Conservation (phyloP, 306 rosid genomes). For the Alnus rubra region DNA sequence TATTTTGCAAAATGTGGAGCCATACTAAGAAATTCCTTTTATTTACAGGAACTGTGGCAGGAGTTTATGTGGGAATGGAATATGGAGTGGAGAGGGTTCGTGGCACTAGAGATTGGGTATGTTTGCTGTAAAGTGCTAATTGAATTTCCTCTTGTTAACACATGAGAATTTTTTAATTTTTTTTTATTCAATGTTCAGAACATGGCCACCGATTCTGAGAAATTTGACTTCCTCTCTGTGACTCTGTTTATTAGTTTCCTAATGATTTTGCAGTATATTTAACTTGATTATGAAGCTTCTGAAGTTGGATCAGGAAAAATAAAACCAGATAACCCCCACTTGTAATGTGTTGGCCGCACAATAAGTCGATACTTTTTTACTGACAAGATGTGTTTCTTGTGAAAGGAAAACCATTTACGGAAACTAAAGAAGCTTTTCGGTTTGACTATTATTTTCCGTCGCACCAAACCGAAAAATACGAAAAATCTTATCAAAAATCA, state of each 20-base stretch:
- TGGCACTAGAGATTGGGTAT: conserved; percentile 91
- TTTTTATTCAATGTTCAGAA: not conserved
- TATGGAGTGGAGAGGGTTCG: conserved; percentile 75
- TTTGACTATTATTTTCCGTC: no score
- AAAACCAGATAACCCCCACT: not conserved
- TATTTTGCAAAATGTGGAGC: not conserved
- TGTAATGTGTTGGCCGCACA: not conserved
- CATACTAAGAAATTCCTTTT: conserved; percentile 1
- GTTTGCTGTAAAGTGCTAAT: conserved; percentile 23
- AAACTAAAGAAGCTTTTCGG: no score
- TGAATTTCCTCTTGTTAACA: conserved; percentile 8
- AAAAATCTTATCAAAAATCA: no score
- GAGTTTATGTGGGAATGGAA: conserved; percentile 77
- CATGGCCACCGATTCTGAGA: not conserved
- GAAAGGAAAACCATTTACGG: not conserved
- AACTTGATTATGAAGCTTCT: not conserved
- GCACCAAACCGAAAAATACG: no score
- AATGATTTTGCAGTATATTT: not conserved
- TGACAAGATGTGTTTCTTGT: not conserved
- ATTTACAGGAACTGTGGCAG: conserved; percentile 70
- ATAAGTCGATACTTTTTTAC: not conserved
- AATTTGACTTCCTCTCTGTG: not conserved
- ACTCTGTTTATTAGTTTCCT: not conserved
- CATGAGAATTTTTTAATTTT: not conserved
- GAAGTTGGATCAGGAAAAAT: not conserved